Evolutionary conservation across 139 green algal species (phyloP).

Genomic region (Coelastrella sp.): DNA sequence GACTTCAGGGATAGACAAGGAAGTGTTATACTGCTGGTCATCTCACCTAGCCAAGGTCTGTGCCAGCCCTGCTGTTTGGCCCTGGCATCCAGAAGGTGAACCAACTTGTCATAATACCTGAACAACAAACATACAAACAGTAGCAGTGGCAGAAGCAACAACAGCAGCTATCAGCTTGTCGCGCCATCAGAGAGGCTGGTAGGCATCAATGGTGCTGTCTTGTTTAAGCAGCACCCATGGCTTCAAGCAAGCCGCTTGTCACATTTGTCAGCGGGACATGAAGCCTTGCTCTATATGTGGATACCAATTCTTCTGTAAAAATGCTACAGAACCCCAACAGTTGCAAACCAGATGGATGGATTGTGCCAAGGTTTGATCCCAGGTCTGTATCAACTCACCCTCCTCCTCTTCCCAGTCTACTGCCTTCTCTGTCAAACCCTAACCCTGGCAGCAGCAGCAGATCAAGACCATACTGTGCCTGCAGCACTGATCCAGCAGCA

Average conservation of each 20-base stretch:
- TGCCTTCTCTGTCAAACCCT: conserved; percentile 73
- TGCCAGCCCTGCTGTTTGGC: conserved; percentile 46
- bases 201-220: no score
- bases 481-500: neutral
- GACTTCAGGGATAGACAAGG: neutral
- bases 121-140: neutral
- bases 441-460: conserved; percentile 86
- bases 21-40: neutral
- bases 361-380: neutral
- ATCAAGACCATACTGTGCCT: conserved; percentile 59
- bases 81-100: conserved; percentile 27
- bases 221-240: no score
- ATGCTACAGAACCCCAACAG: no score
- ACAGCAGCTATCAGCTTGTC: no score
- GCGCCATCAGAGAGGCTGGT: neutral
- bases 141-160: neutral
- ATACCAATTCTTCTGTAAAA: no score
- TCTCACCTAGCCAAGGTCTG: conserved; percentile 56
- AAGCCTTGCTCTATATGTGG: no score
- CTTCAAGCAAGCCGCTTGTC: no score
- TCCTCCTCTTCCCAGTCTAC: conserved; percentile 78
- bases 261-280: no score
- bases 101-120: conserved; percentile 68
- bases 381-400: conserved; percentile 59
- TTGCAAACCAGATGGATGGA: neutral